These are phyloP conservation scores for Delonix regia DNA, from an alignment of 306 rosid genomes.

Conservation along the genomic window DNA sequence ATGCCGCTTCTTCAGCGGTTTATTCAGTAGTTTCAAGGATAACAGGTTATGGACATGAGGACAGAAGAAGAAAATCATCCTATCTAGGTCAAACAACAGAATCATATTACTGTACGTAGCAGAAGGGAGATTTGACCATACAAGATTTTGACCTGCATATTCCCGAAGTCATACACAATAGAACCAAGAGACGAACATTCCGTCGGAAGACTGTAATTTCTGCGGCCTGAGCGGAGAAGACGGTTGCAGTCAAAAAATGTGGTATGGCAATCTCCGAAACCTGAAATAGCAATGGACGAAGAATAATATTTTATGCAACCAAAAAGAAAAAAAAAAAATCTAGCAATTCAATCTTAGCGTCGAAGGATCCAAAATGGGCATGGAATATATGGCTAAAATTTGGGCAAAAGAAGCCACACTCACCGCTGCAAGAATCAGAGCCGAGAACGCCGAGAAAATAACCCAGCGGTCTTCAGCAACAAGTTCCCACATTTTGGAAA, in stretches of 20 bases:
- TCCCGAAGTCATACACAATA: constrained; percentile 77
- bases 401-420: not conserved
- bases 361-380: not conserved
- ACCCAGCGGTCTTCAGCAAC: constrained; percentile 84
- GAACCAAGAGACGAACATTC: constrained; percentile 77
- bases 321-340: not conserved
- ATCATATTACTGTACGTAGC: constrained; percentile 15
- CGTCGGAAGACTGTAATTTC: constrained; percentile 67
- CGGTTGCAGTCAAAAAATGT: constrained; percentile 87
- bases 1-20: not conserved
- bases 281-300: constrained; percentile 46
- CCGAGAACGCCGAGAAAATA: constrained; percentile 74
- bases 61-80: not conserved
- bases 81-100: not conserved
- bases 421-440: constrained; percentile 83
- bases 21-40: not conserved
- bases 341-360: constrained; percentile 2
- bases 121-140: constrained; percentile 78
- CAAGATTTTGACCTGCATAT: constrained; percentile 99
- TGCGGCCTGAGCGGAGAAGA: constrained; percentile 84
- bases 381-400: not conserved
- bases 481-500: constrained; percentile 80
- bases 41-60: not conserved
- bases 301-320: not conserved
- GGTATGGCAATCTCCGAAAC: constrained; percentile 89